A percentile compares a stretch with the other conserved stretches of the same genome.
Evolutionary conservation across 371 early-diverging fungal genomes (phyloP).

Genomic region (Mortierella sp.): DNA sequence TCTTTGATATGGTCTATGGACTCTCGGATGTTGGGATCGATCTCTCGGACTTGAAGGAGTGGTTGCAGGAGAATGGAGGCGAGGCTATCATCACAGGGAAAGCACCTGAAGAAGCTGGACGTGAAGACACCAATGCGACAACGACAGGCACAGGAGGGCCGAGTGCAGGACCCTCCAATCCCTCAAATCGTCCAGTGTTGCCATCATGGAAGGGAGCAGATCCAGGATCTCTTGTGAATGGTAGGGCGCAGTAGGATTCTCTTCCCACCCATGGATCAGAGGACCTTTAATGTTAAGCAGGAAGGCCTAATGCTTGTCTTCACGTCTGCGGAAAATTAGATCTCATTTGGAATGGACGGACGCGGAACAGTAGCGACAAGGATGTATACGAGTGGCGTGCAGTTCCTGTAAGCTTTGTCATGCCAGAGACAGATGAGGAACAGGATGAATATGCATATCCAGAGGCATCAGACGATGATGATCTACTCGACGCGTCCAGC

Average conservation of each 20-base stretch:
- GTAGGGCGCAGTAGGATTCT: constrained; percentile 10
- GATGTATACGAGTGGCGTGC: constrained; percentile 48
- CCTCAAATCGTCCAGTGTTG: constrained; percentile 25
- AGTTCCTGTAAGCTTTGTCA: constrained; percentile 33
- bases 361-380: neutral
- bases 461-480: constrained; percentile 32
- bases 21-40: constrained; percentile 43
- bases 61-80: constrained; percentile 45
- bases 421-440: constrained; percentile 50
- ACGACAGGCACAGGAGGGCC: neutral
- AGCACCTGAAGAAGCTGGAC: neutral
- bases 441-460: constrained; percentile 53
- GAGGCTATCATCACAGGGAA: constrained; percentile 3
- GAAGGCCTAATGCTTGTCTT: too few species aligned
- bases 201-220: constrained; percentile 52
- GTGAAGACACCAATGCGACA: neutral
- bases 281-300: too few species aligned
- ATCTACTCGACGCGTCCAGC: neutral
- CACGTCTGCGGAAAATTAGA: constrained; percentile 10
- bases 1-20: constrained; percentile 45
- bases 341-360: constrained; percentile 32
- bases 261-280: too few species aligned
- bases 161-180: constrained; percentile 2
- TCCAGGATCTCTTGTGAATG: constrained; percentile 40
- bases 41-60: constrained; percentile 31